These are phyloP conservation scores for Euphrasia arctica DNA, from an alignment of 305 asterid species.

Conservation along the genomic window DNA sequence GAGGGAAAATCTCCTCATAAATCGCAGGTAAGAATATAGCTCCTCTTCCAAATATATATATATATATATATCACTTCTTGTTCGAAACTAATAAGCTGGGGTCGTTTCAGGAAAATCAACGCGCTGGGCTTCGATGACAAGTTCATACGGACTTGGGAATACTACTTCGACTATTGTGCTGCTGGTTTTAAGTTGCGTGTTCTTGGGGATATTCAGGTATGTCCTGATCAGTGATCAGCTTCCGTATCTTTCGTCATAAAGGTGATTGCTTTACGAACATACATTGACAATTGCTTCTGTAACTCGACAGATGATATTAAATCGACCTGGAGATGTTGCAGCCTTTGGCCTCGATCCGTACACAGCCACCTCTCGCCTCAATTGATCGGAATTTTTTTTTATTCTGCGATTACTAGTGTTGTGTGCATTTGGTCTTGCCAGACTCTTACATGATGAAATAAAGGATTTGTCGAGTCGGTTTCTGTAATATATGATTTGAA, in stretches of 20 bases:
- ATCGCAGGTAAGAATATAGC: constrained; percentile 37
- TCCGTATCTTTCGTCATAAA: no score
- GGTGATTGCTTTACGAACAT: background rate
- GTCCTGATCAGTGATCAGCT: background rate
- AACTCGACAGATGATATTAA: constrained; percentile 41
- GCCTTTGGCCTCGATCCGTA: constrained; percentile 33
- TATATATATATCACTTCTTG: background rate
- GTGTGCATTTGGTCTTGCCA: background rate
- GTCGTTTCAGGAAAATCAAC: constrained; percentile 36
- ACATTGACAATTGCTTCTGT: background rate
- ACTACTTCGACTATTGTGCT: constrained; percentile 56
- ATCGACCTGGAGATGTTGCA: constrained; percentile 47
- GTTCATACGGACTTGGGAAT: constrained; percentile 67
- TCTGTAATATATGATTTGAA: no score
- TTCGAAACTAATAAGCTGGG: background rate
- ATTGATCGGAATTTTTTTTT: background rate
- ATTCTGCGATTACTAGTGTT: background rate
- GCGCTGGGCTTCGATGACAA: constrained; percentile 53
- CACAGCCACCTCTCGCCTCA: background rate
- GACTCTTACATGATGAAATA: background rate
- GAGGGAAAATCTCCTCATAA: constrained; percentile 58
- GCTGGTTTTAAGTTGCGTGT: constrained; percentile 52
- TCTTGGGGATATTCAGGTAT: constrained; percentile 59
- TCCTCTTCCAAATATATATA: background rate
- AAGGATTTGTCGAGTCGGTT: background rate